Conservation (phyloP, 1,284 basidiomycete genomes). For the Macrocystidia cucumis region DNA sequence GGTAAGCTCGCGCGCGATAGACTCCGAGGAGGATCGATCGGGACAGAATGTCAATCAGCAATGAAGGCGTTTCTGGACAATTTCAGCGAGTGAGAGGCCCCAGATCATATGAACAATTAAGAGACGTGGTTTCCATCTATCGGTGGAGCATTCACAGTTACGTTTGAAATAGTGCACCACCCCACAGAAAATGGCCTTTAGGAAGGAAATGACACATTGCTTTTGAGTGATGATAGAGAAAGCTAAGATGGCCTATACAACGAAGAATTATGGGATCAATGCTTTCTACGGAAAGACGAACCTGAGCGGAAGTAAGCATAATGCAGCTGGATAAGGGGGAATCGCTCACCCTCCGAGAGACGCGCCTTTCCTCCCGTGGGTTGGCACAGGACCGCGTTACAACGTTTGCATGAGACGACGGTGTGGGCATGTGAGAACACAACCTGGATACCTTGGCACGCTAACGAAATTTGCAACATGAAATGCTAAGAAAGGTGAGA, state of each 20-base stretch:
- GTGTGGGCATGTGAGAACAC: slow-evolving; percentile 96
- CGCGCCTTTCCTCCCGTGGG: slow-evolving; percentile 98
- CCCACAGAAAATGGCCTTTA: too few relatives aligned
- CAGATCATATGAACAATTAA: too few relatives aligned
- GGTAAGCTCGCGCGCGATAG: too few relatives aligned
- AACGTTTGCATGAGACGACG: slow-evolving; percentile 89
- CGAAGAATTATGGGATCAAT: too few relatives aligned
- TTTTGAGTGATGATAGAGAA: slow-evolving; percentile 14
- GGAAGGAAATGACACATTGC: slow-evolving; percentile 9
- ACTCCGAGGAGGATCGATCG: too few relatives aligned
- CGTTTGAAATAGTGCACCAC: too few relatives aligned
- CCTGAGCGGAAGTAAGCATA: slow-evolving; percentile 34
- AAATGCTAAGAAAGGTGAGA: slow-evolving; percentile 6
- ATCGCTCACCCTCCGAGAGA: slow-evolving; percentile 87
- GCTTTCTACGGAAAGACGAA: slow-evolving; percentile 84
- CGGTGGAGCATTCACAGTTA: too few relatives aligned
- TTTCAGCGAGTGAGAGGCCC: too few relatives aligned
- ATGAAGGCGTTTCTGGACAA: too few relatives aligned
- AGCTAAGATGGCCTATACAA: slow-evolving; percentile 19
- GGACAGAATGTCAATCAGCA: too few relatives aligned
- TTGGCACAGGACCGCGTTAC: slow-evolving; percentile 94
- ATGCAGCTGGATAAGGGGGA: slow-evolving; percentile 5
- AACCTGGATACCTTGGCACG: slow-evolving; percentile 29
- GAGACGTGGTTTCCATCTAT: too few relatives aligned
- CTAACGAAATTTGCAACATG: slow-evolving; percentile 5